These are phyloP conservation scores for Naematelia encephala DNA, from an alignment of 768 basidiomycete genomes.

Conservation along the genomic window DNA sequence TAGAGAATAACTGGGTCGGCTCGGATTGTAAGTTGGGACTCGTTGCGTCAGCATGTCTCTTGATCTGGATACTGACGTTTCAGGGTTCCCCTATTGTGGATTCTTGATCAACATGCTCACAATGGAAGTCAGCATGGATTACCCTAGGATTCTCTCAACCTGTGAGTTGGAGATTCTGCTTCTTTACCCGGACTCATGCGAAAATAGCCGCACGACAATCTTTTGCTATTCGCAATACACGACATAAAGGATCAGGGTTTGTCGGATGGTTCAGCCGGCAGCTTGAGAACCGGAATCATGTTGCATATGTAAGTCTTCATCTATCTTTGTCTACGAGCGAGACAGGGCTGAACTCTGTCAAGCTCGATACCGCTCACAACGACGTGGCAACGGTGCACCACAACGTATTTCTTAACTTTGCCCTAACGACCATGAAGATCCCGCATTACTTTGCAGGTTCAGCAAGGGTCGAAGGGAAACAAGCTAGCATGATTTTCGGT, in stretches of 20 bases:
- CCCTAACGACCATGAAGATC: conserved; percentile 80
- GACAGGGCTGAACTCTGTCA: conserved; percentile 4
- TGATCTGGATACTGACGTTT: conserved; percentile 14
- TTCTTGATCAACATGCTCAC: conserved; percentile 69
- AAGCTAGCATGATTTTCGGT: conserved; percentile 19
- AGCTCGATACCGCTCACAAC: conserved; percentile 69
- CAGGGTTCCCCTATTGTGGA: conserved; percentile 94
- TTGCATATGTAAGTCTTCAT: conserved; percentile 59
- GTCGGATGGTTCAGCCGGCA: conserved; percentile 46
- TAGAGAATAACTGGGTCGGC: background rate
- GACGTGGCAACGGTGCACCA: conserved; percentile 60
- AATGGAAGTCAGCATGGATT: conserved; percentile 76
- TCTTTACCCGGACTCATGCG: conserved; percentile 56
- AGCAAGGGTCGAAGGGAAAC: background rate
- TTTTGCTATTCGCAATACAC: conserved; percentile 31
- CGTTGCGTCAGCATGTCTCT: conserved; percentile 56
- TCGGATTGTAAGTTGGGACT: conserved; percentile 37
- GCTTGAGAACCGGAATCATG: conserved; percentile 69
- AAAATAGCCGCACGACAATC: conserved; percentile 53
- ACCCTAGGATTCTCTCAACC: conserved; percentile 62
- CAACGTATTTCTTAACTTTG: conserved; percentile 84
- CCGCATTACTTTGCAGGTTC: conserved; percentile 64
- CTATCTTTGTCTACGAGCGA: background rate
- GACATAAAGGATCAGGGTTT: conserved; percentile 28
- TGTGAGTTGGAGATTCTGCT: conserved; percentile 56